These are phyloP conservation scores for Coemansia sp. DNA, from an alignment of 192 early-diverging fungal species.

Conservation along the genomic window DNA sequence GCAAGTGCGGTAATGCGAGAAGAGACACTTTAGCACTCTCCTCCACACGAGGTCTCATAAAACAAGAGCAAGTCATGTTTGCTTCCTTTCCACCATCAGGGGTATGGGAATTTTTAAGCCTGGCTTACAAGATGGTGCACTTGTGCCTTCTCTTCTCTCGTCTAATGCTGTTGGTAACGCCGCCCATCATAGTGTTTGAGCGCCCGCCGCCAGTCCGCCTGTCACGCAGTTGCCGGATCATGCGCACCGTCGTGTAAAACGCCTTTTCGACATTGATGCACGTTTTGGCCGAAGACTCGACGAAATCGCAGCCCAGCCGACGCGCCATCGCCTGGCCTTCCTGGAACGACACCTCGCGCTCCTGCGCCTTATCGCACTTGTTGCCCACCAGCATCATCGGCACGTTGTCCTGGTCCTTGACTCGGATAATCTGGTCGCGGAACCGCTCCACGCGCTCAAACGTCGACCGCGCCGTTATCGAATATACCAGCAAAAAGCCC, in stretches of 20 bases:
- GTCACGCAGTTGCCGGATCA: slow-evolving; percentile 70
- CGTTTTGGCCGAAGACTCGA: slow-evolving; percentile 89
- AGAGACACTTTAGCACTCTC: too few species aligned
- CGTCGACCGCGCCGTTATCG: slow-evolving; percentile 82
- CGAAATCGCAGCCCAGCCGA: slow-evolving; percentile 73
- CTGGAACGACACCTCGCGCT: slow-evolving; percentile 81
- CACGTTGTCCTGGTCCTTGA: slow-evolving; percentile 83
- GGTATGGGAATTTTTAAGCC: too few species aligned
- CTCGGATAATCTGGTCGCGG: slow-evolving; percentile 83
- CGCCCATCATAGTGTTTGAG: slow-evolving; percentile 16
- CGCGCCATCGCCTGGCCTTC: slow-evolving; percentile 79
- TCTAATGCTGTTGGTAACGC: slow-evolving; percentile 30
- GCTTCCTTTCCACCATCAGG: too few species aligned
- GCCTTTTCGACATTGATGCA: slow-evolving; percentile 89
- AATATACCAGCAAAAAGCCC: slow-evolving; percentile 88
- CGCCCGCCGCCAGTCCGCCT: slow-evolving; percentile 41
- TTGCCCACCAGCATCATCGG: slow-evolving; percentile 93
- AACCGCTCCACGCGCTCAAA: slow-evolving; percentile 87
- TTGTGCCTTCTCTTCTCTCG: slow-evolving; percentile 50
- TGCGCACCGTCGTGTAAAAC: slow-evolving; percentile 77
- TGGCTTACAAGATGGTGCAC: slow-evolving; percentile 42
- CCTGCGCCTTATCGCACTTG: slow-evolving; percentile 83
- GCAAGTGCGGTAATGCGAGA: too few species aligned
- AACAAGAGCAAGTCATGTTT: too few species aligned
- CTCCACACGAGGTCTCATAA: too few species aligned